Conservation (phyloP, 345 rosid species). For the Anacardium occidentale region DNA sequence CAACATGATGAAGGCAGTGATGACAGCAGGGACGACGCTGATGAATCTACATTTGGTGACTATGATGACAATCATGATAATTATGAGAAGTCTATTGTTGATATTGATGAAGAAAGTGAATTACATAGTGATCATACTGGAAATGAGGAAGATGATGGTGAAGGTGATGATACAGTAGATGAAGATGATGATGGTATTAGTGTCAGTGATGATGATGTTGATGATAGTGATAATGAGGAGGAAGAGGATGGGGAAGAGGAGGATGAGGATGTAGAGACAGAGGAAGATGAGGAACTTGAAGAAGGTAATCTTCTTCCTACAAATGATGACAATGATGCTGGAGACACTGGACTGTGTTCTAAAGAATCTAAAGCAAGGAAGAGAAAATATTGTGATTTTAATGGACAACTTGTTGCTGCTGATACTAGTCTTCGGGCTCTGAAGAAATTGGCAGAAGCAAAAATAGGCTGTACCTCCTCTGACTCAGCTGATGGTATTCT, state of each 20-base stretch:
- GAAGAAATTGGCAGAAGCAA: slow-evolving; percentile 71
- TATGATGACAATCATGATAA: slow-evolving; percentile 34
- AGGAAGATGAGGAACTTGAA: slow-evolving; percentile 36
- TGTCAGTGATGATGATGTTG: slow-evolving; percentile 17
- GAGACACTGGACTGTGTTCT: slow-evolving; percentile 26
- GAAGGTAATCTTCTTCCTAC: slow-evolving; percentile 21
- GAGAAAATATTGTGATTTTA: slow-evolving; percentile 71
- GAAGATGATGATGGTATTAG: slow-evolving; percentile 19
- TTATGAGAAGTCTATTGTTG: slow-evolving; percentile 14
- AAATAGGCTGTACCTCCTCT: slow-evolving; percentile 31
- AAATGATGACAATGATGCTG: slow-evolving; percentile 14
- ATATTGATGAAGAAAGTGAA: slow-evolving; percentile 46
- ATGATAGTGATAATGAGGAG: slow-evolving; percentile 34
- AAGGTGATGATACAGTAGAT: slow-evolving; percentile 40
- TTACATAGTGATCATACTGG: slow-evolving; percentile 23
- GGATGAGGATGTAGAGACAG: slow-evolving; percentile 27
- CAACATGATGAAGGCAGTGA: slow-evolving; percentile 41
- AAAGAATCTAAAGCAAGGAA: slow-evolving; percentile 44
- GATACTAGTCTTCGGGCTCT: slow-evolving; percentile 88
- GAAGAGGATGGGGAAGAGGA: slow-evolving; percentile 24
- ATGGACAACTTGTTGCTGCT: slow-evolving; percentile 61
- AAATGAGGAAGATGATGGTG: slow-evolving; percentile 43
- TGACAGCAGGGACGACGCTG: slow-evolving; percentile 28
- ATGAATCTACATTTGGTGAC: slow-evolving; percentile 30
- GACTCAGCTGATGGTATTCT: slow-evolving; percentile 70